phyloP scores from a whole-genome alignment of 495 filamentous ascomycete species.

The Friedmanniomyces endolithicus region DNA sequence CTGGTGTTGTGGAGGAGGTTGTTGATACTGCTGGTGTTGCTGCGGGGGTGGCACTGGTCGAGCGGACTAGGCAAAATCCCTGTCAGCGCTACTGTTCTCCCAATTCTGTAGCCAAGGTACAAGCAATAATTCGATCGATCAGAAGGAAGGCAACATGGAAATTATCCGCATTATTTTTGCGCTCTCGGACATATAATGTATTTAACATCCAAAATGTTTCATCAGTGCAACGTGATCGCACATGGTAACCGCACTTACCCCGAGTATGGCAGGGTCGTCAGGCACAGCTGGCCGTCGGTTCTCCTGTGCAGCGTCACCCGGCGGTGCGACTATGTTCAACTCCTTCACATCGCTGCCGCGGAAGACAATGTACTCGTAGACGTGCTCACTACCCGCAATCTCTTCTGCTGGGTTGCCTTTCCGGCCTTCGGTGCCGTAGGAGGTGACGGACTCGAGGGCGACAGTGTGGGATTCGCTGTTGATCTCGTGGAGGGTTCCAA shows the following conservation, averaged over 20 bases:
- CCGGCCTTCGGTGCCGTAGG: constrained; percentile 86
- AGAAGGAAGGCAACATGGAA: constrained; percentile 99
- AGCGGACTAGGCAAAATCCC: constrained; percentile 20
- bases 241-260: constrained; percentile 55
- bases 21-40: constrained; percentile 33
- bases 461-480: constrained; percentile 94
- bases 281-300: constrained; percentile 60
- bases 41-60: constrained; percentile 23
- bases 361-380: constrained; percentile 99
- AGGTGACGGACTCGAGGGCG: constrained; percentile 86
- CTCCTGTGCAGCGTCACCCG: constrained; percentile 46
- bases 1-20: constrained; percentile 28
- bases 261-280: constrained; percentile 92
- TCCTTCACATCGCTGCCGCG: constrained; percentile 98
- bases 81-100: background rate
- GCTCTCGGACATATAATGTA: constrained; percentile 60
- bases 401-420: constrained; percentile 64
- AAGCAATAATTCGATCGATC: constrained; percentile 32
- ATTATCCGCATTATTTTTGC: constrained; percentile 84
- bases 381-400: constrained; percentile 62
- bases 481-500: constrained; percentile 92
- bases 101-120: background rate
- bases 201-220: constrained; percentile 81
- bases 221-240: constrained; percentile 43
- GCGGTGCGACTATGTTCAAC: constrained; percentile 72